These are phyloP conservation scores for Phytopythium litorale DNA, from an alignment of 352 stramenopile species.

Conservation along the genomic window DNA sequence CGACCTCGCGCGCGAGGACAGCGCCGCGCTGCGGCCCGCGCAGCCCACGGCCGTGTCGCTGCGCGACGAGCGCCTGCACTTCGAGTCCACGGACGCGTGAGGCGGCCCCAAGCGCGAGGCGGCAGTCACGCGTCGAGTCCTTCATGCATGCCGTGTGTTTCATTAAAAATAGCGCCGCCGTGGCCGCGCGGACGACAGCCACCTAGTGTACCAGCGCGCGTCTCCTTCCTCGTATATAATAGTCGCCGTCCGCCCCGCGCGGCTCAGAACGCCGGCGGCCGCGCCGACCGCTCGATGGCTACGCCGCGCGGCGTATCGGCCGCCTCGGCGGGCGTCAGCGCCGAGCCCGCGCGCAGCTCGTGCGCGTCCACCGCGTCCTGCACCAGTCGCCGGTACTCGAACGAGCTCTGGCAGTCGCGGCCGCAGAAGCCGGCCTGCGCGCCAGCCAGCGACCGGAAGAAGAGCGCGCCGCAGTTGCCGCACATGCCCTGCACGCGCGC, in stretches of 20 bases:
- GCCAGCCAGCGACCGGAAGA: constrained; percentile 29
- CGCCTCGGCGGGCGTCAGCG: background rate
- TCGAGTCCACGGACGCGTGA: constrained; percentile 38
- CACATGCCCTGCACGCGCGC: constrained; percentile 36
- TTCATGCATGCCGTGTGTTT: too few species aligned
- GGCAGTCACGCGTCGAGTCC: too few species aligned
- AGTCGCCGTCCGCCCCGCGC: too few species aligned
- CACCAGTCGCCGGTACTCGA: constrained; percentile 40
- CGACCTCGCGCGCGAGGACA: constrained; percentile 40
- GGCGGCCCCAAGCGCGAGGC: too few species aligned
- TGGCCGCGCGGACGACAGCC: too few species aligned
- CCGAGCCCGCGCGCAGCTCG: constrained; percentile 7
- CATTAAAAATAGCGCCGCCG: too few species aligned
- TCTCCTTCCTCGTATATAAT: too few species aligned
- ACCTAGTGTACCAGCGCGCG: too few species aligned
- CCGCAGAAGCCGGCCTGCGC: constrained; percentile 39
- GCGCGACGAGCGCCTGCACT: constrained; percentile 54
- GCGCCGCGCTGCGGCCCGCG: constrained; percentile 34
- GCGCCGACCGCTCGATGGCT: background rate
- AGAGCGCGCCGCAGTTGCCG: constrained; percentile 47
- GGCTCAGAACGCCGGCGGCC: background rate
- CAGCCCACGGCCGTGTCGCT: constrained; percentile 58
- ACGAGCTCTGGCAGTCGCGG: constrained; percentile 62
- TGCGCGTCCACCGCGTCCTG: constrained; percentile 35
- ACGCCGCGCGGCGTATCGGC: background rate